phyloP scores from a whole-genome alignment of 2,329 filamentous ascomycete species.

The Stagonosporopsis rhizophila region DNA sequence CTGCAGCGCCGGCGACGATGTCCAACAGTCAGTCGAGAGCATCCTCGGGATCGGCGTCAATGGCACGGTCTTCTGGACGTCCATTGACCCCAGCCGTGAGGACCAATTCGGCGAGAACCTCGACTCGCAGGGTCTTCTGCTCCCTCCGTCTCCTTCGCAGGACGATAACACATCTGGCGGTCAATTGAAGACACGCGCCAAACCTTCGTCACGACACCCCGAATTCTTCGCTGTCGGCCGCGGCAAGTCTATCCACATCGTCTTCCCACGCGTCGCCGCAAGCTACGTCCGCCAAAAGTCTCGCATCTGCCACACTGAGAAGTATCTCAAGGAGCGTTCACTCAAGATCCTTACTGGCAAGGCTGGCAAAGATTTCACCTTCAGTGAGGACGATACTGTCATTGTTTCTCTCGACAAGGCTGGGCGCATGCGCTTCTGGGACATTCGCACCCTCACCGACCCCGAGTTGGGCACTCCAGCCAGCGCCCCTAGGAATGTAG shows the following conservation, averaged over 20 bases:
- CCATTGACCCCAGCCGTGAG: conserved; percentile 58
- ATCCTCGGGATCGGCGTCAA: conserved; percentile 93
- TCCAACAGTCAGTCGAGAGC: conserved; percentile 62
- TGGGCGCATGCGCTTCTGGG: conserved; percentile 97
- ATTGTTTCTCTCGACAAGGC: conserved; percentile 97
- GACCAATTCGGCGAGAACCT: conserved; percentile 76
- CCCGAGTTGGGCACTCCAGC: conserved; percentile 54
- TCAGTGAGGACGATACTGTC: conserved; percentile 94
- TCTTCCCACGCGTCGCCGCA: conserved; percentile 67
- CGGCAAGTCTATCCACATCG: conserved; percentile 93
- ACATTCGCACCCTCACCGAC: conserved; percentile 78
- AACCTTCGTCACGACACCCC: conserved; percentile 85
- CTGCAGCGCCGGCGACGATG: conserved; percentile 68
- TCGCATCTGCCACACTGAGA: conserved; percentile 80
- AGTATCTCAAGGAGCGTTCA: conserved; percentile 83
- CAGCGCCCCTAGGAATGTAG: conserved; percentile 61
- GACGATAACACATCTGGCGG: conserved; percentile 92
- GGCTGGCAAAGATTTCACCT: conserved; percentile 96
- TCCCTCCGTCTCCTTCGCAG: conserved; percentile 83
- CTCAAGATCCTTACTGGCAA: conserved; percentile 97
- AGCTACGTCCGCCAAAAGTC: conserved; percentile 60
- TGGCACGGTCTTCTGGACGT: conserved; percentile 95
- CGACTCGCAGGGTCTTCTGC: conserved; percentile 84
- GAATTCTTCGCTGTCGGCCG: conserved; percentile 95
- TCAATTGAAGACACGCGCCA: conserved; percentile 92